Base-by-base conservation (phyloP, 495 filamentous ascomycete genomes). In the Aspergillus sclerotioniger region DNA sequence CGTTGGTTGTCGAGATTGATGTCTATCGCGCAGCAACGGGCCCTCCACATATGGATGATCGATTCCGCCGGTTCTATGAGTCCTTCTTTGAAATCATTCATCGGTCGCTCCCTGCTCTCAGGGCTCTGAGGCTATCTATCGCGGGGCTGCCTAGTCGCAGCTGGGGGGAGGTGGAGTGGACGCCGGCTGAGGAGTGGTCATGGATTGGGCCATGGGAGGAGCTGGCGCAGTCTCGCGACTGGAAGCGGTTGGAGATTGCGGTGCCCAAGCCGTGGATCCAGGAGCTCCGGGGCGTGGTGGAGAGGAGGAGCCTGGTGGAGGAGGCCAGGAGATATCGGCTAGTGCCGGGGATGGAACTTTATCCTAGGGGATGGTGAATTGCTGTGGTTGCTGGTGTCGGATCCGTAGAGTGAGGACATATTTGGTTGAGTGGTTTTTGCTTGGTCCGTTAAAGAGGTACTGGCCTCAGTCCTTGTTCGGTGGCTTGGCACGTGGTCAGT, bases 121-220 rank as follows among this genome's bases (percentile, higher is more conserved):
- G 17, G 39, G 54, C 46, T 13, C 54, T 61, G 1, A 16, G n/a
- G 1, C 20, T 61, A 6, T 57, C 59, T 1, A 53, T 61, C 4
- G 59, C 54, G 8, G 59, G 59, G 6, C 19, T 57, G 5, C 59
- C 59, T 8, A 48, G 21, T 29, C 53, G 39, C 13, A 13, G 20
- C 6, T 21, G 41, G 19, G 9, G 51, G 1, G 17, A 16, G n/a
- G 20, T 53, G 12, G 44, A 53, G 16, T 61, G 58, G 58, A 17
- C 39, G 25, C 47, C 52, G 21, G 28, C 52, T 2, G 28, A 21
- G 7, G 58, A 61, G 29, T 51, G 39, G 48, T 7, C 7, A 5
- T 61, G 58, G 58, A 39, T 61, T 39, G 57, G 31, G 8, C 57
- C 57, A 4, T 60, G 57, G 57, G 57, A 60, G 28, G 25, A 32